Evolutionary conservation across 2,329 filamentous ascomycete genomes (phyloP), one percentile per base, ranked within the genome.

Genomic region (Fusarium domesticum): DNA sequence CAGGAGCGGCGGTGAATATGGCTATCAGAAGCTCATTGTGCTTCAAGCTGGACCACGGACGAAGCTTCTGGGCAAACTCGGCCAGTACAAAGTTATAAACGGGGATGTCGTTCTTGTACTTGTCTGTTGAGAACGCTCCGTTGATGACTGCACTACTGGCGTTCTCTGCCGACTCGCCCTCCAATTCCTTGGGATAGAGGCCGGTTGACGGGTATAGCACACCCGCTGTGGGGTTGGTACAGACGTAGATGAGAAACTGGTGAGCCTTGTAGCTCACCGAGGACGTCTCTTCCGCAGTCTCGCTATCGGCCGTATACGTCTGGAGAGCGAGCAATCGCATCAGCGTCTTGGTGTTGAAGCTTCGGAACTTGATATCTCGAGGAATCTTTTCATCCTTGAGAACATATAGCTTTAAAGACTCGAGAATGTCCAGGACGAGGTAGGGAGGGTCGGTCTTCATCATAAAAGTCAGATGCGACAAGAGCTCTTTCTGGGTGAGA

Each of bases 11-110:
- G 50, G 75, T 76, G 62, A 98, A 95, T 25, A 95, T 89, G 4
- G 84, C 76, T 5, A 92, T 71, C 2, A 96, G 70, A 8, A 98
- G 77, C 56, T 96, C 85, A 56, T 84, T 87, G 61, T 98, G 91
- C 48, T 85, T 80, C 25, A 81, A 76, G 66, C 83, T 90, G 20
- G 87, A 84, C 75, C 95, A 92, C 6, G 93, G 92, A 6, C 88
- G 84, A 42, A 98, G 75, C 34, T 77, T 85, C 52, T 87, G 83
- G 2, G 88, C 76, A 53, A 97, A 89, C 28, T 89, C 83, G 12
- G 89, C 84, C 3, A 98, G 70, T 1, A 83, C 84, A 23, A 81
- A 78, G 62, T 97, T 97, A 45, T 86, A 84, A 5, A 96, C 81
- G 14, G 85, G 84, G 6, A 90, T 72, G 2, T 83, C 77, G 10